Percentiles rank a stretch among this genome's conserved stretches.
Evolutionary conservation across 805 yeast genomes (phyloP).

Genomic region (Yarrowia bubula): DNA sequence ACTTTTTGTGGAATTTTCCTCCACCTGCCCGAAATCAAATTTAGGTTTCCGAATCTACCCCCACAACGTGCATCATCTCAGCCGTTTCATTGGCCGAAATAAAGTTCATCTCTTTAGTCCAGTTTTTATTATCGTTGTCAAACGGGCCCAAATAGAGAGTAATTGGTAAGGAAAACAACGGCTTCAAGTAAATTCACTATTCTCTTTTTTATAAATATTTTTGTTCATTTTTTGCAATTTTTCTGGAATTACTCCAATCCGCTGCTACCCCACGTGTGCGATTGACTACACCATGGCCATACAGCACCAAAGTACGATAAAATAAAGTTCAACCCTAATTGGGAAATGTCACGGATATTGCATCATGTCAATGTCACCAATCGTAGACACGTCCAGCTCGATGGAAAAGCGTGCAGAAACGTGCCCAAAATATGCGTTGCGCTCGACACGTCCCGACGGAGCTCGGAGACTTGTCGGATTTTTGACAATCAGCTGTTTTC

Average conservation of each 20-base stretch:
- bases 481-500: no score
- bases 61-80: slow-evolving; percentile 8
- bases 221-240: background rate
- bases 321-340: background rate
- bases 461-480: no score
- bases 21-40: background rate
- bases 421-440: no score
- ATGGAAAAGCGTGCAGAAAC: background rate
- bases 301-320: slow-evolving; percentile 17
- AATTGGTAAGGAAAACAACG: background rate
- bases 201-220: background rate
- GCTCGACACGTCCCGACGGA: no score
- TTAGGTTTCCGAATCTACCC: background rate
- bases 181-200: background rate
- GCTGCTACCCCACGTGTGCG: slow-evolving; percentile 1
- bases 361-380: background rate
- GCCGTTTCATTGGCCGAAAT: slow-evolving; percentile 19
- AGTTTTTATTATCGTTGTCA: background rate
- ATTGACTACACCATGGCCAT: background rate
- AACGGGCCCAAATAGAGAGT: background rate
- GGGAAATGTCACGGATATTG: background rate
- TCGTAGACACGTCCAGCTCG: background rate
- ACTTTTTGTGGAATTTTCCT: background rate
- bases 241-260: background rate
- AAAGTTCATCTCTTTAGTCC: background rate